Percentiles rank a stretch among this genome's conserved stretches.
Conservation (phyloP, 2,329 filamentous ascomycete species). For the Blastomyces silverae region DNA sequence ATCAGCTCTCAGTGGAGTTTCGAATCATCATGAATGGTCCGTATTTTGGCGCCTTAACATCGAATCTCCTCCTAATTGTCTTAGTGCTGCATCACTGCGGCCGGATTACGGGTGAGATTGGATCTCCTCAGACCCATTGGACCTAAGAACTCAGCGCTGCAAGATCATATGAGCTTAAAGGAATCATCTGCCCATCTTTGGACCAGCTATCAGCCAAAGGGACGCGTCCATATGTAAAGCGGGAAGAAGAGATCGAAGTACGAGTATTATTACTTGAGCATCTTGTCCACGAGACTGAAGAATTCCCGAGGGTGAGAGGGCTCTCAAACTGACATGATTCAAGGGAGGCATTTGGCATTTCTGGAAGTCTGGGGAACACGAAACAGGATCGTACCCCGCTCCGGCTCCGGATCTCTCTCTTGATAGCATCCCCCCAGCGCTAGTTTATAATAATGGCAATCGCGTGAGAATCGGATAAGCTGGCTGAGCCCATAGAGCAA, state of each 20-base stretch:
- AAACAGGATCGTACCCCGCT: neutral
- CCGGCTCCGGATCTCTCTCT: neutral
- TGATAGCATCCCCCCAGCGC: neutral
- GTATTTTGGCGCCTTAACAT: neutral
- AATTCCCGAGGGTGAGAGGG: neutral
- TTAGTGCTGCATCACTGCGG: slow-evolving; percentile 3
- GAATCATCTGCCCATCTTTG: neutral
- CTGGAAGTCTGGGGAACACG: slow-evolving; percentile 4
- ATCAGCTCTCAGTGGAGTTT: slow-evolving; percentile 3
- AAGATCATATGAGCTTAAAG: slow-evolving; percentile 11
- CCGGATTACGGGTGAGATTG: neutral
- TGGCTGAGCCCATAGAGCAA: neutral
- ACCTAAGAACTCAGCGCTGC: neutral
- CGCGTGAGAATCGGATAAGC: neutral
- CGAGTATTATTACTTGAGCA: neutral
- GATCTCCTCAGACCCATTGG: slow-evolving; percentile 9
- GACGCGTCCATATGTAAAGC: neutral
- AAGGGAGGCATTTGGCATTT: neutral
- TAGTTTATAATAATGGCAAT: neutral
- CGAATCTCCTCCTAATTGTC: neutral
- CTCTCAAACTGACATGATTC: neutral
- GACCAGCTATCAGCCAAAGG: neutral
- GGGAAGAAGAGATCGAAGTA: neutral
- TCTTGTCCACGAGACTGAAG: neutral
- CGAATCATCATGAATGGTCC: slow-evolving; percentile 1